Percentiles rank a stretch among this genome's conserved stretches.
Conservation (phyloP, 2,329 filamentous ascomycete genomes). For the Colletotrichum agaves region DNA sequence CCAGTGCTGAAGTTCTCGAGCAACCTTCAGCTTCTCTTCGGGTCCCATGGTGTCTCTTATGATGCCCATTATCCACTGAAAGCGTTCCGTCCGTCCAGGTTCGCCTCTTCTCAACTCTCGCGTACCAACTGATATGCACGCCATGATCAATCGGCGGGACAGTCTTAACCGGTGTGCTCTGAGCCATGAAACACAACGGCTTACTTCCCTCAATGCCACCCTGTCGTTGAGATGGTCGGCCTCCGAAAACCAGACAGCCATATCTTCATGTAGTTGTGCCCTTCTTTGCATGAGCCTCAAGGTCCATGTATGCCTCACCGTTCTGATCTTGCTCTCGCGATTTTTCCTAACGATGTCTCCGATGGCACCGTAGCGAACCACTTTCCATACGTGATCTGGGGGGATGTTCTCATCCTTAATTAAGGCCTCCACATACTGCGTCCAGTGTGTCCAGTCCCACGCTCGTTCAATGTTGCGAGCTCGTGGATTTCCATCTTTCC, state of each 20-base stretch:
- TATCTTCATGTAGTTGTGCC: conserved; percentile 44
- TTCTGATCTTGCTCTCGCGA: not conserved
- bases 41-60: conserved; percentile 40
- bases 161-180: conserved; percentile 39
- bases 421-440: conserved; percentile 45
- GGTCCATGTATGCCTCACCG: not conserved
- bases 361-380: conserved; percentile 40
- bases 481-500: no score
- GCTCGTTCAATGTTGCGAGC: conserved; percentile 5
- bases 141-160: conserved; percentile 40
- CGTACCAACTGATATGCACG: conserved; percentile 43
- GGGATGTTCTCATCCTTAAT: conserved; percentile 46
- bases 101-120: conserved; percentile 48
- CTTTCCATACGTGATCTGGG: conserved; percentile 42
- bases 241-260: conserved; percentile 46
- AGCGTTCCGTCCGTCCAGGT: conserved; percentile 45
- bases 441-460: conserved; percentile 50
- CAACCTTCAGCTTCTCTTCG: conserved; percentile 27
- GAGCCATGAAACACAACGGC: conserved; percentile 28
- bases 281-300: conserved; percentile 34
- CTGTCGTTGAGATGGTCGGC: conserved; percentile 40
- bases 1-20: conserved; percentile 40
- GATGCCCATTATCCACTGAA: conserved; percentile 46
- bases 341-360: not conserved
- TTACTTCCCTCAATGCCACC: conserved; percentile 7